phyloP scores from a whole-genome alignment of 2,329 filamentous ascomycete genomes.

The Aspergillus eucalypticola region DNA sequence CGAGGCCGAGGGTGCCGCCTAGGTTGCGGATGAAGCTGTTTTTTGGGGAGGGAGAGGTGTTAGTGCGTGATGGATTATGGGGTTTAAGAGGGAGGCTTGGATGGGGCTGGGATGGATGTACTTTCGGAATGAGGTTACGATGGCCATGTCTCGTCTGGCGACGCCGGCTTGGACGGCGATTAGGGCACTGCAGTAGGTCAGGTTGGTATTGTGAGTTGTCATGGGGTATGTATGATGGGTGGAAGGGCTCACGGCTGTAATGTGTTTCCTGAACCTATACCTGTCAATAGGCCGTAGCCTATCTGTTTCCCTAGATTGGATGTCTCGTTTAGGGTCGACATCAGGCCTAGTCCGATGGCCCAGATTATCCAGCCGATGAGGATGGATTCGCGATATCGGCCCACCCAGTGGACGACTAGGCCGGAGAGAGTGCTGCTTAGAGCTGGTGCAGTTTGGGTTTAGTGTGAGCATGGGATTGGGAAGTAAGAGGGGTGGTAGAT shows the following conservation, averaged over 20 bases:
- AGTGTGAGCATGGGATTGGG: not conserved
- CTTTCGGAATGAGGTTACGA: constrained; percentile 42
- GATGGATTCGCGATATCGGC: constrained; percentile 57
- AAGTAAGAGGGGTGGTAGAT: not conserved
- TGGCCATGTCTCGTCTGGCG: constrained; percentile 42
- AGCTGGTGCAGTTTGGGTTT: constrained; percentile 31
- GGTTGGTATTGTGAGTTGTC: not conserved
- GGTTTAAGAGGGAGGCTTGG: not conserved
- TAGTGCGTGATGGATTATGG: not conserved
- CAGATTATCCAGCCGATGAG: constrained; percentile 56
- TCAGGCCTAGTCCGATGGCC: constrained; percentile 55
- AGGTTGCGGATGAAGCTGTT: constrained; percentile 45
- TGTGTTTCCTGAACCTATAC: constrained; percentile 55
- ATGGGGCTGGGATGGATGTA: constrained; percentile 11
- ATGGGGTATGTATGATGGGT: not conserved
- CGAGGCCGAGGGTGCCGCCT: constrained; percentile 44
- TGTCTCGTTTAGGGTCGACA: constrained; percentile 53
- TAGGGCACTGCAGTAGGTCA: constrained; percentile 24
- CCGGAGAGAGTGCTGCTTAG: constrained; percentile 54
- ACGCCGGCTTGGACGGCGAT: constrained; percentile 46
- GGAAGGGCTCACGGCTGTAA: constrained; percentile 44
- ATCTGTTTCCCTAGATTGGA: constrained; percentile 56
- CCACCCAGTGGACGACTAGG: constrained; percentile 55
- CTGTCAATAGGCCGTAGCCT: constrained; percentile 56
- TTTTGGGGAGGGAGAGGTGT: constrained; percentile 1